These are phyloP conservation scores for Termitomyces heimii DNA, from an alignment of 768 basidiomycete genomes.

Conservation along the genomic window DNA sequence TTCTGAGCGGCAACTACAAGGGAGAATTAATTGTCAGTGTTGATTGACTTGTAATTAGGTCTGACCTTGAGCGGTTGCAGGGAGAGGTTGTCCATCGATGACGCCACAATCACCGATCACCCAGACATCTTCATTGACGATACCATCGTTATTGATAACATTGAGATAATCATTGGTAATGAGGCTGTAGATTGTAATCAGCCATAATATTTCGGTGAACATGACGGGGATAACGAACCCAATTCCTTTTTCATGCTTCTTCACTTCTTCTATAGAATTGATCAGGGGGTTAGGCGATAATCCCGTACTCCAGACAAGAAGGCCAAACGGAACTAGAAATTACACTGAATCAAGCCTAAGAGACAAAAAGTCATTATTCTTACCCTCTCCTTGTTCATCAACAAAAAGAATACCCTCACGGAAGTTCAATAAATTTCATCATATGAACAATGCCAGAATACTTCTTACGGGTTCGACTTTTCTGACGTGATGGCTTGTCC, in stretches of 20 bases:
- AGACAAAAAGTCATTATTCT: not conserved
- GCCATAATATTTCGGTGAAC: not conserved
- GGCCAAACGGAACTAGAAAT: constrained; percentile 63
- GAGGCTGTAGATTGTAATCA: constrained; percentile 16
- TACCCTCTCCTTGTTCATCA: constrained; percentile 11
- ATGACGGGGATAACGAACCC: constrained; percentile 29
- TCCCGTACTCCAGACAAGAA: constrained; percentile 87
- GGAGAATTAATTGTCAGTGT: constrained; percentile 1
- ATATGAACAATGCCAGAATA: not conserved
- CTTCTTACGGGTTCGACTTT: constrained; percentile 53
- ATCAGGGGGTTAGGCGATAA: constrained; percentile 79
- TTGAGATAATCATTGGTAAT: constrained; percentile 56
- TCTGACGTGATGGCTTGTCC: constrained; percentile 70
- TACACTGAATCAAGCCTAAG: not conserved
- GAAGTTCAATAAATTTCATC: too few species aligned
- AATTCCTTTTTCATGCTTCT: constrained; percentile 55
- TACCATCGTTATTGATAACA: constrained; percentile 46
- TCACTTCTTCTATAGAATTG: constrained; percentile 47
- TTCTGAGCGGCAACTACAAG: constrained; percentile 69
- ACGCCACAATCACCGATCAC: constrained; percentile 77
- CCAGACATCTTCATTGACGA: constrained; percentile 63
- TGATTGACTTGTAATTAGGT: constrained; percentile 9
- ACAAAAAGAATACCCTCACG: constrained; percentile 5
- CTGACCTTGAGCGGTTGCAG: constrained; percentile 80
- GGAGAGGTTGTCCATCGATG: constrained; percentile 51